Evolutionary conservation across 148 eudicot species (phyloP), one percentile per base, ranked within the genome.

Genomic region (Gaultheria prostrata): DNA sequence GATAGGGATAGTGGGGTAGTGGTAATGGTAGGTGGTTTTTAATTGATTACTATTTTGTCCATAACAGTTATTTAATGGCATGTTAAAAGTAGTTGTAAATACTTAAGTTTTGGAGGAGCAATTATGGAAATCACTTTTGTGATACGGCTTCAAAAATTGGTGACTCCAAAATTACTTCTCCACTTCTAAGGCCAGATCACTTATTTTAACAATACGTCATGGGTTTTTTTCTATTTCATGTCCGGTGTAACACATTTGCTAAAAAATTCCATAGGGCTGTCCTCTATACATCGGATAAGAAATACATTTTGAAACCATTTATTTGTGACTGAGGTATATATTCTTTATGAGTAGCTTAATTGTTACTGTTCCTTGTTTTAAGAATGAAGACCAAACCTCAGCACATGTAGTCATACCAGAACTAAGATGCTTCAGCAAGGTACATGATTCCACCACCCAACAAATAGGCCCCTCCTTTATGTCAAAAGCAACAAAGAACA

Each of bases 351-450:
- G 73, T 77, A 84, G 78, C 83, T 81, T 77, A 83, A 65, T 21
- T 63, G 76, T 43, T 75, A 54, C 74, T 78, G 24, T 57, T 79
- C 20, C 73, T 77, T 65, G 32, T 10, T 65, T 11, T 0, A 28
- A 35, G 72, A 28, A 51, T 59, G 56, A 53, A 78, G 45, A 14
- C 49, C 82, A n/a, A 84, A 71, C 51, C 80, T 70, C 73, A 43
- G 39, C 78, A 67, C 39, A 67, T 18, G 10, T 17, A 15, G 48
- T 67, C 69, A 80, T 57, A 53, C 79, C 76, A 71, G 21, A 48
- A 56, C 78, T 35, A 45, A 80, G 81, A 89, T 84, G 88, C 85
- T 84, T 65, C 48, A 59, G 83, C 80, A 87, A 24, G 76, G 90
- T 80, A 84, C 80, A 80, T 59, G 87, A 87, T 87, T 85, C 88